Percentiles rank a stretch among this genome's conserved stretches.
These are phyloP conservation scores for Starmera quercuum DNA, from an alignment of 805 yeast species.

Conservation along the genomic window DNA sequence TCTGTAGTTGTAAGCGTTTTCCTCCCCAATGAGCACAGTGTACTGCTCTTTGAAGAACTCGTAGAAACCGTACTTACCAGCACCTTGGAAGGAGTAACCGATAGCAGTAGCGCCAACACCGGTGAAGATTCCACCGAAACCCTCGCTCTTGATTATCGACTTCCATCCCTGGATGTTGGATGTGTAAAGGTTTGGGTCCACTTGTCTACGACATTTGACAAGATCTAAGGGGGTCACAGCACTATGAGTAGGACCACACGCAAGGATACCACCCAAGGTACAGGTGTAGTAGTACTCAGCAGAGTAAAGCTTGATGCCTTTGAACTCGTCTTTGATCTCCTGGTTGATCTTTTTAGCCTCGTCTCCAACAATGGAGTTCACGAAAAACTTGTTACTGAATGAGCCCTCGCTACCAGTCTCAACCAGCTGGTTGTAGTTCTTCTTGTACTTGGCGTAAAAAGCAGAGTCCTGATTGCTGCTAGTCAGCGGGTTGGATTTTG, in stretches of 20 bases:
- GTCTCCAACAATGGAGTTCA: constrained; percentile 1
- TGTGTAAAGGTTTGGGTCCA: constrained; percentile 61
- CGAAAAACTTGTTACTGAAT: neutral
- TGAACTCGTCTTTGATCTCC: constrained; percentile 9
- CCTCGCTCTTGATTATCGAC: constrained; percentile 65
- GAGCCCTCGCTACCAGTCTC: neutral
- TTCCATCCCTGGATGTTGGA: constrained; percentile 80
- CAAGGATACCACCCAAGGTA: constrained; percentile 57
- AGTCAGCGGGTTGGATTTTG: neutral
- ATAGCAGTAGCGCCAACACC: constrained; percentile 90
- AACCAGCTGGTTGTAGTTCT: neutral
- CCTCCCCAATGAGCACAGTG: constrained; percentile 57
- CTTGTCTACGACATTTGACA: constrained; percentile 91
- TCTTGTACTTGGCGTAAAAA: neutral
- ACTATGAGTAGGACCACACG: constrained; percentile 97
- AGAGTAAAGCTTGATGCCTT: constrained; percentile 25
- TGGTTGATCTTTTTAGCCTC: constrained; percentile 1
- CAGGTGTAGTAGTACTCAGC: constrained; percentile 47
- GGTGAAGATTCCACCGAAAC: constrained; percentile 68
- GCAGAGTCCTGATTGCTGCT: neutral
- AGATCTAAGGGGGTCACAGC: constrained; percentile 89
- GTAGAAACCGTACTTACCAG: constrained; percentile 94
- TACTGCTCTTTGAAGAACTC: constrained; percentile 84
- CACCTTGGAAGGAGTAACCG: constrained; percentile 95
- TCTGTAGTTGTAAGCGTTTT: constrained; percentile 51